Percentiles rank a stretch among this genome's conserved stretches.
Evolutionary conservation across 1,284 basidiomycete genomes (phyloP).

Genomic region (Trametes polyzona): DNA sequence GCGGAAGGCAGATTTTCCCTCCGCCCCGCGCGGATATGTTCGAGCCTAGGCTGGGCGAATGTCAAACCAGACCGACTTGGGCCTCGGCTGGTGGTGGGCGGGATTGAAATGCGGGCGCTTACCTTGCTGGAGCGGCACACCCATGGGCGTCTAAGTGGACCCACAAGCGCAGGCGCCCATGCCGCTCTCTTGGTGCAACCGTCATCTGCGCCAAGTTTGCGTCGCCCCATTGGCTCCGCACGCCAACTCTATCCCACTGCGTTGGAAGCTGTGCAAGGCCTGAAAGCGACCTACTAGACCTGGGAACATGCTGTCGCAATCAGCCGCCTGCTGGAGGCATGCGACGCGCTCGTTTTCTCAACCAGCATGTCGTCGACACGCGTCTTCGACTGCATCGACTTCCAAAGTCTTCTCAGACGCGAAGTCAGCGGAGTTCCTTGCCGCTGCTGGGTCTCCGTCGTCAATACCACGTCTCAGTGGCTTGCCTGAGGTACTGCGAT

Average conservation of each 20-base stretch:
- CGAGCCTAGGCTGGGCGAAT: not conserved
- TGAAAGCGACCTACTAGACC: too few relatives aligned
- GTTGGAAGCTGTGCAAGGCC: not conserved
- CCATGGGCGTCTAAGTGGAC: conserved; percentile 1
- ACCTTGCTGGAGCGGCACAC: not conserved
- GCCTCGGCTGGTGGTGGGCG: not conserved
- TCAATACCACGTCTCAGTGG: conserved; percentile 49
- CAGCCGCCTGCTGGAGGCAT: too few relatives aligned
- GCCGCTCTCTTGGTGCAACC: not conserved
- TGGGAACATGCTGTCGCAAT: too few relatives aligned
- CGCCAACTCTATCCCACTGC: not conserved
- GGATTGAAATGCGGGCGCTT: not conserved
- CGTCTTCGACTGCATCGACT: conserved; percentile 4
- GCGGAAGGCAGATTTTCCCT: not conserved
- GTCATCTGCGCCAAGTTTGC: not conserved
- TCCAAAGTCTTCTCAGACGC: conserved; percentile 40
- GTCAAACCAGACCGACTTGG: not conserved
- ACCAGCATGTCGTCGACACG: conserved; percentile 7
- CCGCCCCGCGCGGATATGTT: not conserved
- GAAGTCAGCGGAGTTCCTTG: conserved; percentile 48
- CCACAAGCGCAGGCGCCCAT: not conserved
- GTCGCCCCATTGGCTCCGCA: not conserved
- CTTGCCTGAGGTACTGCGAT: conserved; percentile 51
- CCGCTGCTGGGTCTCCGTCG: conserved; percentile 42
- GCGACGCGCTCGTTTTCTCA: too few relatives aligned